Evolutionary conservation across 2,329 filamentous ascomycete species (phyloP).

Genomic region (Botrytis paeoniae): DNA sequence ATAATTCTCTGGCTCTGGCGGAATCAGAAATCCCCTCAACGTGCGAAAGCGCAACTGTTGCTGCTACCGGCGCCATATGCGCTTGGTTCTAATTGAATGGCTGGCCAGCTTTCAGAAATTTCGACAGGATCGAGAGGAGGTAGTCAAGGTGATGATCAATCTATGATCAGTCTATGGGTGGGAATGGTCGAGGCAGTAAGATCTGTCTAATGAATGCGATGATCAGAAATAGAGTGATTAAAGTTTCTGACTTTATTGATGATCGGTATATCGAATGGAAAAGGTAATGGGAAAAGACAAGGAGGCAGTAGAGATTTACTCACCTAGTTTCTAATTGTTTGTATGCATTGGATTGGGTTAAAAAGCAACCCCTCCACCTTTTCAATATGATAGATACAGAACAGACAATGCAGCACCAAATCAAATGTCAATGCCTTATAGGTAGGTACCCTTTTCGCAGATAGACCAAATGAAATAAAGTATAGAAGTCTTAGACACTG

Average conservation of each 20-base stretch:
- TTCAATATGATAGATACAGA: not conserved
- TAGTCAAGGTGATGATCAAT: not conserved
- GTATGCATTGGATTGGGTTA: not conserved
- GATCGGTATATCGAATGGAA: not conserved
- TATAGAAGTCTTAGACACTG: not conserved
- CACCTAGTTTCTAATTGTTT: not conserved
- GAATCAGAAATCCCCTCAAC: conserved; percentile 34
- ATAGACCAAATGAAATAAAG: not conserved
- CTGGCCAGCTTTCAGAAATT: not conserved
- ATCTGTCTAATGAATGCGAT: not conserved
- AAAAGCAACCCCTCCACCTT: not conserved
- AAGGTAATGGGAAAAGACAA: not conserved
- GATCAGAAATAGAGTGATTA: not conserved
- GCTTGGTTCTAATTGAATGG: not conserved
- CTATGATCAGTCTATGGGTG: not conserved
- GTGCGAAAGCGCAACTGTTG: conserved; percentile 32
- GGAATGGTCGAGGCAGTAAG: not conserved
- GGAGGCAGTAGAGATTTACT: not conserved
- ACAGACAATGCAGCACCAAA: not conserved
- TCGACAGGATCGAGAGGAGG: not conserved
- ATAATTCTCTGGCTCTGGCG: conserved; percentile 37
- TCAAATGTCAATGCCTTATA: not conserved
- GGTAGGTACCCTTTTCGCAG: not conserved
- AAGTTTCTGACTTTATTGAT: not conserved
- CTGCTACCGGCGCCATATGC: conserved; percentile 32